A percentile compares a stretch with the other conserved stretches of the same genome.
These are phyloP conservation scores for Aspergillus tubingensis DNA, from an alignment of 2,329 filamentous ascomycete genomes.

Conservation along the genomic window DNA sequence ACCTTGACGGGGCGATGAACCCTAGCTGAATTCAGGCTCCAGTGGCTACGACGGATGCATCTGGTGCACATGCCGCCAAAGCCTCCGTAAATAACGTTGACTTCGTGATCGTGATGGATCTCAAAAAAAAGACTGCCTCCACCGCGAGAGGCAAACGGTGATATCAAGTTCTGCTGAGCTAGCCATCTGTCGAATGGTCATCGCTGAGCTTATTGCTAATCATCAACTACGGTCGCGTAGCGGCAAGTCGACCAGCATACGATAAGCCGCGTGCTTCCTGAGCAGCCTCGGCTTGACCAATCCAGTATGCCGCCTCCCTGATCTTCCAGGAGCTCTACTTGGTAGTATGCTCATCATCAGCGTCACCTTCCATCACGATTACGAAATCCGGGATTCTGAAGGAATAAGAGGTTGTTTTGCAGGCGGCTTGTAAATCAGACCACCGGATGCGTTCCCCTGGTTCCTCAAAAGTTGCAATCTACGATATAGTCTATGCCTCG, in stretches of 20 bases:
- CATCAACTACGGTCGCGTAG: neutral
- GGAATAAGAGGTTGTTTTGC: neutral
- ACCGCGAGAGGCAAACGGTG: neutral
- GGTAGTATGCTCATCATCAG: neutral
- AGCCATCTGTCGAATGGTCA: neutral
- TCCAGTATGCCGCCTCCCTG: neutral
- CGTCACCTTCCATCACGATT: slow-evolving; percentile 1
- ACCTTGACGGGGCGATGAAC: neutral
- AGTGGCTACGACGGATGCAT: neutral
- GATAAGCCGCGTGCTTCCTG: neutral
- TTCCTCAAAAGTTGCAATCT: neutral
- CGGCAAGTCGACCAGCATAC: neutral
- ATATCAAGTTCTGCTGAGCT: neutral
- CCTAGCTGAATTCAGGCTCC: neutral
- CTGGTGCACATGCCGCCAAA: neutral
- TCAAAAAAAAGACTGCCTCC: neutral
- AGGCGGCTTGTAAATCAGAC: neutral
- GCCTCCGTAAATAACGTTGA: neutral
- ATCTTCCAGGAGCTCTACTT: neutral
- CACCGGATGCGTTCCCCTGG: neutral
- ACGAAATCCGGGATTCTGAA: neutral
- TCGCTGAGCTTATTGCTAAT: slow-evolving; percentile 1
- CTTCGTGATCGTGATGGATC: neutral
- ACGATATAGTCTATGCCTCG: neutral
- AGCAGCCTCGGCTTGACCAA: neutral